Evolutionary conservation across 345 rosid species (phyloP), one percentile per base, ranked within the genome.

Genomic region (Eucalyptus sp.): DNA sequence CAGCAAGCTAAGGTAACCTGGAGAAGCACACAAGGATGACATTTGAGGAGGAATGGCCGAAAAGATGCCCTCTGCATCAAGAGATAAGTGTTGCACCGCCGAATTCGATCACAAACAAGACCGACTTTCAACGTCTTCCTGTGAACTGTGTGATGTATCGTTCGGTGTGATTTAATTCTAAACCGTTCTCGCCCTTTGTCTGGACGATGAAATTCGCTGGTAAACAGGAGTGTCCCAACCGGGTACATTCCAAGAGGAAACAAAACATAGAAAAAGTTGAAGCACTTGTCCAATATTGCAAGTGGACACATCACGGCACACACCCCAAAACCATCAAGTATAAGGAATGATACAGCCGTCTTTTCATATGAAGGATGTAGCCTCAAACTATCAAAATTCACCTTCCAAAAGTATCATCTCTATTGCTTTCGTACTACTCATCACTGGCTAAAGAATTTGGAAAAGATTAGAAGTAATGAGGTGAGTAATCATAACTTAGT

Each of bases 321-420:
- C 62, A 24, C 62, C 62, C 62, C 62, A 56, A 56, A 56, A 56
- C 13, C 29, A 56, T 24, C 29, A 56, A 24, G 13, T 4, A 56
- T 8, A 9, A 24, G 62, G 62, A 27, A 22, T 56, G 29, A 56
- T 24, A 8, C 5, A 9, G 6, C 3, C 0, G 29, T 56, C 62
- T 10, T 56, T 22, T 24, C 10, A 24, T 22, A 22, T 0, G 6
- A 56, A 56, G 5, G 29, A 22, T 24, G 27, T 0, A 56, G 13
- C 12, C 29, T 56, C 62, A 56, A 56, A 56, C 12, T 24, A 56
- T 5, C 62, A 22, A 56, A 56, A 56, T 56, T 56, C 27, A 56
- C 29, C 10, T 54, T 22, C 58, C 11, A 54, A 54, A 56, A 56
- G 62, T 56, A 29, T 24, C 13, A 3, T 9, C 29, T 22, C 9